phyloP scores from a whole-genome alignment of 331 rosid species.

The Rosa hybrid region DNA sequence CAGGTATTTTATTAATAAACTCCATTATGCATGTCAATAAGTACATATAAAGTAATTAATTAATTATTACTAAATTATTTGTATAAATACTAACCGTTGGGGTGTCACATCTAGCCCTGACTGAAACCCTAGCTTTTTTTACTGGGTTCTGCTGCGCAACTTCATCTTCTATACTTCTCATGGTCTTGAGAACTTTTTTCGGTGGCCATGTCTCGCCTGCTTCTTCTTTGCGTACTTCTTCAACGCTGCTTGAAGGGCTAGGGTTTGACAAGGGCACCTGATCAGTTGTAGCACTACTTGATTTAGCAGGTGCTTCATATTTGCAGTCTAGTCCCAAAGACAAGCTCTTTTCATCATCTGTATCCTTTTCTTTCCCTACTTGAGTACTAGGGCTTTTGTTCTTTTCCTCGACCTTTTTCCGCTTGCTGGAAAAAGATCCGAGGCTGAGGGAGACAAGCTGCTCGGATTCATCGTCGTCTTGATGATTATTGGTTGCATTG shows the following conservation, averaged over 20 bases:
- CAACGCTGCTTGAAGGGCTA: constrained; percentile 49
- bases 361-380: constrained; percentile 21
- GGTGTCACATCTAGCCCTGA: constrained; percentile 80
- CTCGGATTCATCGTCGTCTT: constrained; percentile 51
- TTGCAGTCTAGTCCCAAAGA: constrained; percentile 72
- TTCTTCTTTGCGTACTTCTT: constrained; percentile 52
- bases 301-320: constrained; percentile 45
- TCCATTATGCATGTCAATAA: background rate
- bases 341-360: constrained; percentile 39
- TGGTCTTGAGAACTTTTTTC: constrained; percentile 41
- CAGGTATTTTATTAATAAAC: background rate
- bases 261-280: constrained; percentile 36
- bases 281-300: constrained; percentile 36
- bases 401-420: constrained; percentile 37
- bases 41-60: background rate
- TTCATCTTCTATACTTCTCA: constrained; percentile 66
- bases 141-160: constrained; percentile 55
- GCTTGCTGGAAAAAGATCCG: constrained; percentile 52
- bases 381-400: constrained; percentile 13
- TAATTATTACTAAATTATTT: background rate
- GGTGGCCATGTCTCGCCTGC: constrained; percentile 54
- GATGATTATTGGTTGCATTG: constrained; percentile 16
- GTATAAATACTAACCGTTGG: constrained; percentile 56
- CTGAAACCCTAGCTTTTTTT: constrained; percentile 87
- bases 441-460: constrained; percentile 73